Evolutionary conservation across 1,284 basidiomycete species (phyloP).

Genomic region (Stygiomarasmius scandens): DNA sequence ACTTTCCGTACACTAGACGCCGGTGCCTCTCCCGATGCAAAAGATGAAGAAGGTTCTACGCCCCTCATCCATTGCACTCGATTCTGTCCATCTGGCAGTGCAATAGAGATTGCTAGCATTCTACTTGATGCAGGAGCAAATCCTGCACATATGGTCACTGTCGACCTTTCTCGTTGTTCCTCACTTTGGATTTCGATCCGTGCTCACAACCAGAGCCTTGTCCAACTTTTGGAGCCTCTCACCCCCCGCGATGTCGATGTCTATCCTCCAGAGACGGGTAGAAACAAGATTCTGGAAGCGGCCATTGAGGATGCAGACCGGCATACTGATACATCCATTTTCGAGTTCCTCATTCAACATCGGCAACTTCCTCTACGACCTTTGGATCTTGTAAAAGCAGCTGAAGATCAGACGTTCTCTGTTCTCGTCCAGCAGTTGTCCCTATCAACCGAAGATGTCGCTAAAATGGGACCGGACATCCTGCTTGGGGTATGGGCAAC

Average conservation of each 20-base stretch:
- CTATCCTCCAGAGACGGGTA: background rate
- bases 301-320: background rate
- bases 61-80: background rate
- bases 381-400: background rate
- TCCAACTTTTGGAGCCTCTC: background rate
- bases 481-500: background rate
- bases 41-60: background rate
- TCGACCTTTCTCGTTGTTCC: background rate
- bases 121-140: constrained; percentile 2
- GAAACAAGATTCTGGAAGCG: constrained; percentile 1
- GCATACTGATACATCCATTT: background rate
- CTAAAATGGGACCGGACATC: background rate
- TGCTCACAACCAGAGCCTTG: background rate
- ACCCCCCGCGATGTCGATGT: background rate
- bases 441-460: background rate
- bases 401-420: background rate
- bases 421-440: background rate
- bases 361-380: background rate
- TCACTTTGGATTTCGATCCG: background rate
- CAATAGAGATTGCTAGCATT: background rate
- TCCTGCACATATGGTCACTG: background rate
- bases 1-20: no score
- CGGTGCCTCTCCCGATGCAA: background rate
- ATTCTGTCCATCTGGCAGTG: background rate
- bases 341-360: background rate